Evolutionary conservation across 2,329 filamentous ascomycete species (phyloP), one percentile per base, ranked within the genome.

Genomic region (Fusarium verrucosum): DNA sequence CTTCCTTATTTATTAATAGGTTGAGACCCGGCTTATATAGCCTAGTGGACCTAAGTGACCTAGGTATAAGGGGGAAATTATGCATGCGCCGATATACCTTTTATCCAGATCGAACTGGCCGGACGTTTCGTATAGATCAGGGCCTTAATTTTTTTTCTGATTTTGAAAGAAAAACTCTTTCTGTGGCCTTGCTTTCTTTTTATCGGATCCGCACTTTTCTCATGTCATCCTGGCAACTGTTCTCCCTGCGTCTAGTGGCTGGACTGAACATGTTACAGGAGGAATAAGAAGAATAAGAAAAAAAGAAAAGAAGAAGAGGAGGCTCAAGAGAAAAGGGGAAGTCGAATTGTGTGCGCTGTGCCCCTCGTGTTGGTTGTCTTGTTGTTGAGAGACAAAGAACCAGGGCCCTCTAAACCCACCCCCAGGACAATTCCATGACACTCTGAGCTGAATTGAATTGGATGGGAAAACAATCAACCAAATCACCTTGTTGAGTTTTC

Each of bases 391-490:
- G 56, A 66, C 53, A 67, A 56, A 54, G 50, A 66, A 57, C 45
- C 67, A 59, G 40, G 46, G 38, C 23, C 42, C 36, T 37, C 40
- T 70, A 70, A 44, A 50, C n/a, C 36, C 68, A 70, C 68, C 43
- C 68, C 67, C 38, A 10, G 46, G 10, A 35, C 47, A 36, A 49
- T 44, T 50, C n/a, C 17, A 49, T 36, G 30, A 55, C 40, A 45
- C 47, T 57, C 30, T 40, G 42, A 70, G 68, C 68, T 70, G 68
- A 70, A 70, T 58, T 70, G 68, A 70, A 70, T 58, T 53, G 44
- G 46, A 50, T 42, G 47, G 46, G 36, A 64, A 49, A 53, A 41
- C 58, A 65, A 38, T 59, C 66, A 66, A 55, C 62, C 63, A 59
- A 61, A 60, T 54, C 37, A 52, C 19, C 43, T 55, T 59, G 51